These are phyloP conservation scores for Takashimella tepidaria DNA, from an alignment of 1,284 basidiomycete genomes.

Conservation along the genomic window DNA sequence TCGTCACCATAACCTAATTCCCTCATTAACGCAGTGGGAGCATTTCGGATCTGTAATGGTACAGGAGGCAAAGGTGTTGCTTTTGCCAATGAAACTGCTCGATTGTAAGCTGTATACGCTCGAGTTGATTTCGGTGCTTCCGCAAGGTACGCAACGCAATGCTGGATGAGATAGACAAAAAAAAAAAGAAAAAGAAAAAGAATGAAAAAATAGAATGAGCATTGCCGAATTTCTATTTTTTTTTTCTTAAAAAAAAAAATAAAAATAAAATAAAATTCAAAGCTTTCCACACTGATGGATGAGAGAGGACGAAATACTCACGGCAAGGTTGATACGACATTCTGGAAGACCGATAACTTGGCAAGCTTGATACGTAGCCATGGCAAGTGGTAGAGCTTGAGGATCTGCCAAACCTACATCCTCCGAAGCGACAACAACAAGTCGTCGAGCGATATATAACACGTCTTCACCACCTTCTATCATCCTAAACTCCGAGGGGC, in stretches of 20 bases:
- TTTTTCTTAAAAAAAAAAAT: neutral
- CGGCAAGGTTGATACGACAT: constrained; percentile 46
- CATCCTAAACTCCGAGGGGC: constrained; percentile 54
- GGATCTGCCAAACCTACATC: constrained; percentile 76
- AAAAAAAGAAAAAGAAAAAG: neutral
- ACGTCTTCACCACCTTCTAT: constrained; percentile 82
- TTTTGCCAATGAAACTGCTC: constrained; percentile 61
- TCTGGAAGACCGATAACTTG: constrained; percentile 82
- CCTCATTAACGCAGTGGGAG: constrained; percentile 77
- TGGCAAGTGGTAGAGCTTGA: constrained; percentile 66
- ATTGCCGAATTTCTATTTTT: too few species aligned
- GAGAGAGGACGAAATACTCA: constrained; percentile 14
- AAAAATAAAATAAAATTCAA: neutral
- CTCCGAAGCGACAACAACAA: constrained; percentile 79
- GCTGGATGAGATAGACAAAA: constrained; percentile 37
- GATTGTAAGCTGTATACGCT: constrained; percentile 69
- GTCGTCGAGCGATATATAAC: constrained; percentile 70
- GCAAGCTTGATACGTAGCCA: constrained; percentile 68
- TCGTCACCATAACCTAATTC: constrained; percentile 67
- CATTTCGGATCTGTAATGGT: constrained; percentile 77
- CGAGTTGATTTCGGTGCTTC: constrained; percentile 80
- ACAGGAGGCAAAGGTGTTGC: constrained; percentile 49
- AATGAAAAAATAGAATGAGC: neutral
- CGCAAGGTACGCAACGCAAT: constrained; percentile 73
- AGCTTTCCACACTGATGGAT: too few species aligned